Percentiles rank a stretch among this genome's conserved stretches.
These are phyloP conservation scores for Talaromyces stipitatus DNA, from an alignment of 495 filamentous ascomycete species.

Conservation along the genomic window DNA sequence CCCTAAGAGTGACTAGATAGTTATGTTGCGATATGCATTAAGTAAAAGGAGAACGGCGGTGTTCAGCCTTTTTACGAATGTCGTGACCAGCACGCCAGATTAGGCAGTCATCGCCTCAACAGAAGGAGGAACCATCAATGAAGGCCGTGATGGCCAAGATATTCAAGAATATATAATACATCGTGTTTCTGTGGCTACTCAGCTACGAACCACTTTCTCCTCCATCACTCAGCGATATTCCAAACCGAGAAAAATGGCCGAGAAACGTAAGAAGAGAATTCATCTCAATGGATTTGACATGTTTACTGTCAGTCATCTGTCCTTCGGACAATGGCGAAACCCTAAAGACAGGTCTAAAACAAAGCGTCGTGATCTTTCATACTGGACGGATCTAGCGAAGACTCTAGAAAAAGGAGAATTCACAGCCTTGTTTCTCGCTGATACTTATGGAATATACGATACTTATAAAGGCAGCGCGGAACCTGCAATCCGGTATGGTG, in stretches of 20 bases:
- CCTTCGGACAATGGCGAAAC: slow-evolving; percentile 1
- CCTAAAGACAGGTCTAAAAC: background rate
- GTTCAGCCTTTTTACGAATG: background rate
- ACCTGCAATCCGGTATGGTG: slow-evolving; percentile 17
- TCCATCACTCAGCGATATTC: background rate
- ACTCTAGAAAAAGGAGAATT: slow-evolving; percentile 10
- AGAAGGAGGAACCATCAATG: too few species aligned
- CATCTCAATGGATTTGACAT: slow-evolving; percentile 5
- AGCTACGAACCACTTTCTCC: too few species aligned
- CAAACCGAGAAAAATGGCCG: background rate
- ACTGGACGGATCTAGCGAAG: slow-evolving; percentile 11
- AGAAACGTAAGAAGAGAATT: background rate
- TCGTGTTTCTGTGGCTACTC: too few species aligned
- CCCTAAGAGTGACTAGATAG: too few species aligned
- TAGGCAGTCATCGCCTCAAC: background rate
- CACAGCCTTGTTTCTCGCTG: slow-evolving; percentile 51
- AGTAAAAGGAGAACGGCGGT: background rate
- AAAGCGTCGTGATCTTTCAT: slow-evolving; percentile 1
- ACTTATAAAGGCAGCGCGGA: slow-evolving; percentile 23
- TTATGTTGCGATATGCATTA: too few species aligned
- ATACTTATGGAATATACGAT: slow-evolving; percentile 26
- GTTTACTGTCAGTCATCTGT: slow-evolving; percentile 2
- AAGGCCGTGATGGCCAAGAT: too few species aligned
- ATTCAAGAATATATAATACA: too few species aligned
- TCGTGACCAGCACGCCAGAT: background rate